Percentiles rank a stretch among this genome's conserved stretches.
These are phyloP conservation scores for Cardamine resedifolia DNA, from an alignment of 345 rosid species.

Conservation along the genomic window DNA sequence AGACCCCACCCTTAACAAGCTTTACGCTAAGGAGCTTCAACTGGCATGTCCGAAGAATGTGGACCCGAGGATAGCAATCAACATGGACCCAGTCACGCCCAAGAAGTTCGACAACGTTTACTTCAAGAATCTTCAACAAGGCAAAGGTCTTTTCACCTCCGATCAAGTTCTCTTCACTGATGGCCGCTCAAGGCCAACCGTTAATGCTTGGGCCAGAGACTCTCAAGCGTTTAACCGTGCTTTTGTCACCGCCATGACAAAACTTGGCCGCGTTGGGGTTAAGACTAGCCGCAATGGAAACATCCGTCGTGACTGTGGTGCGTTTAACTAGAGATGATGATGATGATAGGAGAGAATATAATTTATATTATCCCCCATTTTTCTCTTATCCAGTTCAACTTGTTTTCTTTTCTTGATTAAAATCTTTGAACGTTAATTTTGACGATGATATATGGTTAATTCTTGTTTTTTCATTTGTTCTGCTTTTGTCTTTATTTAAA, in stretches of 20 bases:
- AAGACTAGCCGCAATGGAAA: constrained; percentile 58
- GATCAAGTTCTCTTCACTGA: constrained; percentile 69
- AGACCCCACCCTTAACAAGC: constrained; percentile 58
- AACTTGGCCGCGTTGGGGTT: constrained; percentile 66
- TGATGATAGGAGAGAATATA: neutral
- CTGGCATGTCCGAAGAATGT: constrained; percentile 64
- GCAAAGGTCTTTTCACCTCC: constrained; percentile 71
- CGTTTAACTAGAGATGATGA: constrained; percentile 36
- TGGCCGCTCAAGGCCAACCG: constrained; percentile 52
- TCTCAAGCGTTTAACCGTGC: constrained; percentile 50
- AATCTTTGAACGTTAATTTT: constrained; percentile 4
- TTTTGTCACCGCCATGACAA: constrained; percentile 59
- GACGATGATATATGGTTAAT: neutral
- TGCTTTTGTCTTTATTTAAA: neutral
- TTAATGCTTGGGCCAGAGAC: constrained; percentile 52
- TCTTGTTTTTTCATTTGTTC: neutral
- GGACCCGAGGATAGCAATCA: constrained; percentile 64
- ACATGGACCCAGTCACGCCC: constrained; percentile 75
- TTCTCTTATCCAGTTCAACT: neutral
- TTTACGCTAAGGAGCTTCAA: constrained; percentile 55
- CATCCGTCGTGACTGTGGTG: constrained; percentile 56
- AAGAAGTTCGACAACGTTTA: constrained; percentile 59
- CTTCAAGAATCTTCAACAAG: constrained; percentile 66
- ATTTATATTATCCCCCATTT: neutral
- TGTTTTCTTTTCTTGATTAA: neutral